phyloP scores from a whole-genome alignment of 768 basidiomycete genomes.

The Boletellus sp. region DNA sequence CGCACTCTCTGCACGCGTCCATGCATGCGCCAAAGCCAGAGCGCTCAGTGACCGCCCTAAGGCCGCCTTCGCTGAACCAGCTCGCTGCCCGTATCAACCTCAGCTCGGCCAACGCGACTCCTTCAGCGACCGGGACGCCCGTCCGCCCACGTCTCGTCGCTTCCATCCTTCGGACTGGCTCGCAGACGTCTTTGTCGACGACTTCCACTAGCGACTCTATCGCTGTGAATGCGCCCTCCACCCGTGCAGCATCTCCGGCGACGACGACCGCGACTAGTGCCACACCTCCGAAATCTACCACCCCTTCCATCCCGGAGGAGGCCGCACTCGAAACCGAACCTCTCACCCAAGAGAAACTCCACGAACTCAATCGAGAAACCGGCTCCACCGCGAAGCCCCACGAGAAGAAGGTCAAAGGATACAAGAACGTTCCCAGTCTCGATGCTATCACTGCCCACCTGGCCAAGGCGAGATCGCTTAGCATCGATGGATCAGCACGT shows the following conservation, averaged over 20 bases:
- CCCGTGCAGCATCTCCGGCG: slow-evolving; percentile 65
- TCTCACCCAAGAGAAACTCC: slow-evolving; percentile 63
- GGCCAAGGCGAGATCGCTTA: slow-evolving; percentile 64
- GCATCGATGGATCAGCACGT: slow-evolving; percentile 54
- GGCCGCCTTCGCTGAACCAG: slow-evolving; percentile 75
- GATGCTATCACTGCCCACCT: slow-evolving; percentile 82
- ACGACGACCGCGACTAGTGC: slow-evolving; percentile 43
- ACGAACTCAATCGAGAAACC: slow-evolving; percentile 59
- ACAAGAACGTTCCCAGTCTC: slow-evolving; percentile 84
- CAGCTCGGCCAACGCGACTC: slow-evolving; percentile 25
- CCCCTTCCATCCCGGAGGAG: slow-evolving; percentile 37
- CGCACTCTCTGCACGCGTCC: slow-evolving; percentile 28
- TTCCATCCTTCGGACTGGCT: slow-evolving; percentile 61
- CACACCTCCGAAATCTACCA: slow-evolving; percentile 41
- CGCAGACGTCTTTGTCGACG: slow-evolving; percentile 50
- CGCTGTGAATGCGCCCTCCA: slow-evolving; percentile 62
- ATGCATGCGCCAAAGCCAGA: slow-evolving; percentile 39
- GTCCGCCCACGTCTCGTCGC: slow-evolving; percentile 71
- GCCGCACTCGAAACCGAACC: slow-evolving; percentile 36
- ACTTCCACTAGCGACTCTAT: slow-evolving; percentile 54
- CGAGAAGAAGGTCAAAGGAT: slow-evolving; percentile 52
- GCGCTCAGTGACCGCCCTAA: slow-evolving; percentile 30
- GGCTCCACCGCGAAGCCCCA: slow-evolving; percentile 21
- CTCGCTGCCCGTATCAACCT: slow-evolving; percentile 73
- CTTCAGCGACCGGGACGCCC: slow-evolving; percentile 29